phyloP scores from a whole-genome alignment of 495 filamentous ascomycete species.

The Penicillium desertorum region DNA sequence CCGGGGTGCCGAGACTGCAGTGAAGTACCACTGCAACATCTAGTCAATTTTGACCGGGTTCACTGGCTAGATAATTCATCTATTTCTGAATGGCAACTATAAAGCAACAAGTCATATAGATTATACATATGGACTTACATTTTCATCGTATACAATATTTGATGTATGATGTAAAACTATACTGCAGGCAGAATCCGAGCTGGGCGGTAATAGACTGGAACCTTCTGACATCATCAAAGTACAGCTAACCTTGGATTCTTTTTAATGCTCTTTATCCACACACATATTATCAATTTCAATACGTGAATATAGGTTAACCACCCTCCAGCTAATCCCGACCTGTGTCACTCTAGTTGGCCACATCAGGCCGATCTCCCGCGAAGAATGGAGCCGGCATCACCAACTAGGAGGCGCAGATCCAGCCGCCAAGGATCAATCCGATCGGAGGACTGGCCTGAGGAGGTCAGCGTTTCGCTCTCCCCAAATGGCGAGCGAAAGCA shows the following conservation, averaged over 20 bases:
- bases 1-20: neutral
- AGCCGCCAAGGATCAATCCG: conserved; percentile 7
- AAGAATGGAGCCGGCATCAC: conserved; percentile 18
- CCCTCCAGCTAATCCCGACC: neutral
- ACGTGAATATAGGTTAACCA: neutral
- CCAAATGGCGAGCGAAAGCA: conserved; percentile 3
- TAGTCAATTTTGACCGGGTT: neutral
- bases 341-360: neutral
- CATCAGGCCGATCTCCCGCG: conserved; percentile 20
- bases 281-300: neutral
- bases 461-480: neutral
- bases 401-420: conserved; percentile 4
- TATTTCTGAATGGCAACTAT: no score
- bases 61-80: neutral
- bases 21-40: neutral
- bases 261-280: neutral
- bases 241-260: neutral
- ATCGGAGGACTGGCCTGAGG: conserved; percentile 22
- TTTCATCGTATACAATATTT: no score
- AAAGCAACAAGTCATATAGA: no score
- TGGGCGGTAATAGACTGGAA: neutral
- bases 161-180: neutral
- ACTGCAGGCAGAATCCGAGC: neutral
- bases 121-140: no score
- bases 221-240: conserved; percentile 11